Evolutionary conservation across 257 asterid genomes (phyloP).

Genomic region (Leptodermis oblonga): DNA sequence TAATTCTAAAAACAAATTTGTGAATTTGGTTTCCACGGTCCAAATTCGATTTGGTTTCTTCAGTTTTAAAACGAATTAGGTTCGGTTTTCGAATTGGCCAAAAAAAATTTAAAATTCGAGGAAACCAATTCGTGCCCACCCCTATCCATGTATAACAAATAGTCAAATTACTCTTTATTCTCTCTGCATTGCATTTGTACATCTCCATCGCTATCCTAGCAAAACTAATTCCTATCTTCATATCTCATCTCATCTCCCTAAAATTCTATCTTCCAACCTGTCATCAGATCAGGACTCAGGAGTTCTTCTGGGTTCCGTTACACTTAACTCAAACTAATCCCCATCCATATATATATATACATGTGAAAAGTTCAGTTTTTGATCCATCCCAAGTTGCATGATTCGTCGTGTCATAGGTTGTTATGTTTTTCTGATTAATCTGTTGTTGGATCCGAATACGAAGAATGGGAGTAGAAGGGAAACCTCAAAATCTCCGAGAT

Average conservation of each 20-base stretch:
- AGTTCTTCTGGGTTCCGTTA: neutral
- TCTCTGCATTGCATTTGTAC: neutral
- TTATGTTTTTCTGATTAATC: neutral
- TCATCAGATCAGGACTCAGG: no score
- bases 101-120: no score
- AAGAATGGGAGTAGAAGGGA: constrained; percentile 43
- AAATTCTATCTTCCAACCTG: constrained; percentile 26
- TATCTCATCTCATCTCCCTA: no score
- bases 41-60: no score
- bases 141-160: neutral
- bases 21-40: no score
- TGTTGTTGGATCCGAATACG: neutral
- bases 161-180: no score
- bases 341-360: neutral
- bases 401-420: neutral
- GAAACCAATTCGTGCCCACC: neutral
- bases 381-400: neutral
- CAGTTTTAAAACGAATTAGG: no score
- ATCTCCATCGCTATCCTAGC: no score
- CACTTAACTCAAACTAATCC: constrained; percentile 4
- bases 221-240: constrained; percentile 7
- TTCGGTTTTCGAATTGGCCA: no score
- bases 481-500: constrained; percentile 30
- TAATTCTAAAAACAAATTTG: no score
- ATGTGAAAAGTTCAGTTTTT: neutral